Base-by-base conservation (phyloP, 306 rosid genomes). In the Fagus sylvatica region DNA sequence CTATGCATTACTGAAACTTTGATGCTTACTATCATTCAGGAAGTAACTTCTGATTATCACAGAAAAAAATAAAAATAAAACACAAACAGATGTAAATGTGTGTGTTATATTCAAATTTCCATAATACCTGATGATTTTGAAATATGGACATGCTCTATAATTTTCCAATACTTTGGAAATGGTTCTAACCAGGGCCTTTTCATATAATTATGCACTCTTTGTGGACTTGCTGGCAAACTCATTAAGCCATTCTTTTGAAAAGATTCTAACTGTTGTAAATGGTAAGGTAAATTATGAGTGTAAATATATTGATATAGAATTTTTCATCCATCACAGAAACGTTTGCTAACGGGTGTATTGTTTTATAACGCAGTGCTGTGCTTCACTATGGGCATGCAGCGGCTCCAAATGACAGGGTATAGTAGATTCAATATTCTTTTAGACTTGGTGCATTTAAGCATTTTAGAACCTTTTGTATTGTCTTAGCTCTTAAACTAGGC, bases 361-460 rank as follows among this genome's bases (percentile, higher is more conserved):
- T 82, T 80, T 76, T 74, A 42, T 78, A 76, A 80, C 78, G 81
- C 96, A 94, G 97, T 81, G 85, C 96, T 40, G 93, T 91, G 79
- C 98, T 94, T 74, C 97, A 90, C 86, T 90, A 94, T 42, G 97
- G 98, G 66, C 96, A 91, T 88, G 93, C 97, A 48, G 97, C 90
- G 79, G 94, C 98, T 90, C 97, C 97, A 74, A 94, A 94, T 84
- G 97, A 94, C 81, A 87, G 86, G 91, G 93, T 89, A 88, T 36
- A 76, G 4, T 65, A 48, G 34, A 79, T 62, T 41, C 17, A 70
- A 62, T 59, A 39, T 39, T 54, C 65, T 60, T 40, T 53, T 46
- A 7, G 33, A 41, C 69, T 75, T 75, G 32, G 59, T 54, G 10
- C 36, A 57, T 22, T 22, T 22, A 22, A 22, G 1, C 28, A 54